These are phyloP conservation scores for Santalum album DNA, from an alignment of 164 flowering plant species.

Conservation along the genomic window DNA sequence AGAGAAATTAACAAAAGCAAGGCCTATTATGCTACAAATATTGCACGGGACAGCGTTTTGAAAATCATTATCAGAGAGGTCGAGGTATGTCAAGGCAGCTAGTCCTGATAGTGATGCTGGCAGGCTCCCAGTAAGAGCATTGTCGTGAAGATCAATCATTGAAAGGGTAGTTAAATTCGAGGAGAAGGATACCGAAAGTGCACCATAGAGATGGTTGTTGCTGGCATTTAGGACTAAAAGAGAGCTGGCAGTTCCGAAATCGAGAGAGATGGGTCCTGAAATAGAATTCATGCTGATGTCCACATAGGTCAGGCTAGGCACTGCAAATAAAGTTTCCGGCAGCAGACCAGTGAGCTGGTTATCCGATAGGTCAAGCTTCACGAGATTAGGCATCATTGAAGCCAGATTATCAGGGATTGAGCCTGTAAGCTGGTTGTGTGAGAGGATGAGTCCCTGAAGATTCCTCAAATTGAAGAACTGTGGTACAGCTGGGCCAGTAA, in stretches of 20 bases:
- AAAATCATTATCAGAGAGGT: slow-evolving; percentile 43
- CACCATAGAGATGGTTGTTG: slow-evolving; percentile 40
- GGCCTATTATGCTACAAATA: slow-evolving; percentile 38
- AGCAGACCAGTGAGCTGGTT: slow-evolving; percentile 36
- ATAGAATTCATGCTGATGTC: slow-evolving; percentile 47
- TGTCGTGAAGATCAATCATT: slow-evolving; percentile 48
- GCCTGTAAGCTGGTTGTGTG: slow-evolving; percentile 42
- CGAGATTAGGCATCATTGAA: slow-evolving; percentile 31
- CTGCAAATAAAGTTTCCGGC: slow-evolving; percentile 30
- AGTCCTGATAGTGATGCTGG: slow-evolving; percentile 34
- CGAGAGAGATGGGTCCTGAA: slow-evolving; percentile 30
- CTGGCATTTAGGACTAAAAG: slow-evolving; percentile 47
- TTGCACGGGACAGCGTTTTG: slow-evolving; percentile 31
- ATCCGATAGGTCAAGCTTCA: slow-evolving; percentile 39
- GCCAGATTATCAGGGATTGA: slow-evolving; percentile 30
- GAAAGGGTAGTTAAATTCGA: slow-evolving; percentile 39
- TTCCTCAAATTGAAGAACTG: slow-evolving; percentile 18
- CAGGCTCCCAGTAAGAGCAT: slow-evolving; percentile 35
- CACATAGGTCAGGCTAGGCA: slow-evolving; percentile 33
- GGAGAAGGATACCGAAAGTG: slow-evolving; percentile 21
- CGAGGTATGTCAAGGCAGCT: slow-evolving; percentile 43
- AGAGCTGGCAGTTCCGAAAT: slow-evolving; percentile 16
- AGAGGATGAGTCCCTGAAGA: slow-evolving; percentile 51
- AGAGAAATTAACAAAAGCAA: slow-evolving; percentile 32
- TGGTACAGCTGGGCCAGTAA: slow-evolving; percentile 35